Evolutionary conservation across 192 early-diverging fungal species (phyloP), one percentile per base, ranked within the genome.

Genomic region (Spizellomyces punctatus): DNA sequence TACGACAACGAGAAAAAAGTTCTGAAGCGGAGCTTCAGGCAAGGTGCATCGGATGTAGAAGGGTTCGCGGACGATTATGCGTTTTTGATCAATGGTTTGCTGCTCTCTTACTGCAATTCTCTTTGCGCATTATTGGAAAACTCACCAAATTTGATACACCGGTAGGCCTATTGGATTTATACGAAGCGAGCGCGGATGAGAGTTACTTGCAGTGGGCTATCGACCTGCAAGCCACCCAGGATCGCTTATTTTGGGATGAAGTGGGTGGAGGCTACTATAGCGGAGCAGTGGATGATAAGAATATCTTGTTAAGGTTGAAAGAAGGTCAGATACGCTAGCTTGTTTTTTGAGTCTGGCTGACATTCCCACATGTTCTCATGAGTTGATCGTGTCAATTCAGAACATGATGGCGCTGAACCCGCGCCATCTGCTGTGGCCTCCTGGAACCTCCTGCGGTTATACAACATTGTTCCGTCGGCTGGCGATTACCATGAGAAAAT

Each of bases 401-500:
- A 89, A 52, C 83, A 86, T 65, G 89, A 90, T 80, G 87, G 87
- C 10, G 87, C 89, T 0, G 89, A 90, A 66, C 89, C 89, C 12
- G 79, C 87, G 9, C 49, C 82, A 7, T 85, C 86, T 48, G 79
- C 85, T 27, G 80, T 90, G 5, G 65, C 86, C 6, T 65, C 84
- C n/a, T 67, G 49, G 9, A 90, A 90, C 64, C 73, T 90, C 17
- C 45, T 88, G 17, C 71, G 84, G 5, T 69, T 90, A 42, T 78
- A 78, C 21, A 76, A 75, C n/a, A 22, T 85, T 12, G 50, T 83
- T 6, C 64, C 79, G 36, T 19, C 36, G 58, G 47, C 16, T 14
- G 55, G 14, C 12, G 46, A 8, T 17, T 83, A 82, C 54, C 50
- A 50, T 8, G 19, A 36, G 6, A 72, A 74, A 46, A 82, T 84